Evolutionary conservation across 75 land plant genomes (phyloP).

Genomic region (Azolla pinnata): DNA sequence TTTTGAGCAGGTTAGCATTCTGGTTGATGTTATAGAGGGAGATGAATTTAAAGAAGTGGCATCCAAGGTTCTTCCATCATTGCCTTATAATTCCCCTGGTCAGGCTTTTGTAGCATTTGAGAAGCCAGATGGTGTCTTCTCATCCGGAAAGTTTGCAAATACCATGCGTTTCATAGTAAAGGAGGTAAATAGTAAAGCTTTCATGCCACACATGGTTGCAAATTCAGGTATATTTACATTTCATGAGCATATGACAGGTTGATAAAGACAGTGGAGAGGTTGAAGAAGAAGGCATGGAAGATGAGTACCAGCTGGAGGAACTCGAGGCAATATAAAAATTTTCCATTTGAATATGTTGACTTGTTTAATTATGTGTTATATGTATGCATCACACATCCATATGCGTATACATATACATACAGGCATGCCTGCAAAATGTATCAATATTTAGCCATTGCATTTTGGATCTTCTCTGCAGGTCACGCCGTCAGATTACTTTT

Average conservation of each 20-base stretch:
- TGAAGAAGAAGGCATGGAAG: constrained; percentile 93
- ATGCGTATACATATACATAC: too few species aligned
- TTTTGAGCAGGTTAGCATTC: constrained; percentile 53
- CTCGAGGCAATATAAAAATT: constrained; percentile 39
- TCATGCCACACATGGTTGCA: too few species aligned
- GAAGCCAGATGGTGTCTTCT: constrained; percentile 70
- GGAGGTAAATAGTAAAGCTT: constrained; percentile 42
- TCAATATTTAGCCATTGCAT: too few species aligned
- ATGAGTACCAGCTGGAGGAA: constrained; percentile 91
- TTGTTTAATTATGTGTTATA: too few species aligned
- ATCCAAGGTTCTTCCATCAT: constrained; percentile 45
- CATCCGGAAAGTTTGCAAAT: constrained; percentile 76
- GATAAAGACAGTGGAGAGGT: constrained; percentile 75
- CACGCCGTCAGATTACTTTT: constrained; percentile 75
- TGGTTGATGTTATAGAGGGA: constrained; percentile 74
- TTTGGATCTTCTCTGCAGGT: constrained; percentile 18
- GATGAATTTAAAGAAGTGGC: constrained; percentile 70
- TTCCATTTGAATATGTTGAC: too few species aligned
- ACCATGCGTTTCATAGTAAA: constrained; percentile 63
- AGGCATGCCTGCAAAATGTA: too few species aligned
- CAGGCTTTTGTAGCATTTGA: constrained; percentile 93
- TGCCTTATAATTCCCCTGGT: constrained; percentile 94
- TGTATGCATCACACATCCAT: too few species aligned
- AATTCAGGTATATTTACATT: neutral
- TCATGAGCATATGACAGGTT: constrained; percentile 38